A percentile compares a stretch with the other conserved stretches of the same genome.
phyloP scores from a whole-genome alignment of 441 rosid genomes.

The Populus trichocarpa region DNA sequence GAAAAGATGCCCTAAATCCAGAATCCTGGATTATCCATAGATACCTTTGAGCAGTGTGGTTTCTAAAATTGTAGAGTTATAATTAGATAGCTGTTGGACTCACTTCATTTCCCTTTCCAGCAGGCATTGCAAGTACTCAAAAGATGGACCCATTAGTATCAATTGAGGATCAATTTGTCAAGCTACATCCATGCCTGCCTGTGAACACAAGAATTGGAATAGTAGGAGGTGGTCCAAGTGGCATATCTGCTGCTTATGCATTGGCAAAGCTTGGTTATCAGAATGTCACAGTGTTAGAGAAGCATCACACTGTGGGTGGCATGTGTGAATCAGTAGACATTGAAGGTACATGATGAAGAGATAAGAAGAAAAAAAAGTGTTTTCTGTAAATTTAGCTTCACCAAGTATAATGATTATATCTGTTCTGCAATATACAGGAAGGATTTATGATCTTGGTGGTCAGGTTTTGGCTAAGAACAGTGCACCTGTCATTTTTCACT shows the following conservation, averaged over 20 bases:
- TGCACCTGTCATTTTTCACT: slow-evolving; percentile 57
- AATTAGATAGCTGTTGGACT: not conserved
- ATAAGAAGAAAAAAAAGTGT: not conserved
- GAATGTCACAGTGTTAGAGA: slow-evolving; percentile 56
- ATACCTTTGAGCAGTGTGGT: not conserved
- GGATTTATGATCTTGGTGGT: slow-evolving; percentile 65
- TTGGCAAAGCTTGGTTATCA: slow-evolving; percentile 23
- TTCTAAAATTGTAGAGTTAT: not conserved
- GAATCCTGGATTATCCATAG: not conserved
- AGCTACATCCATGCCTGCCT: slow-evolving; percentile 62
- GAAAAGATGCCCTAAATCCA: not conserved
- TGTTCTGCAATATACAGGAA: slow-evolving; percentile 34
- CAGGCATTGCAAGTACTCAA: slow-evolving; percentile 4
- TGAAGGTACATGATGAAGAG: slow-evolving; percentile 40
- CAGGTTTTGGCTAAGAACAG: slow-evolving; percentile 78
- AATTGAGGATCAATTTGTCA: slow-evolving; percentile 55
- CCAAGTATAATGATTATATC: not conserved
- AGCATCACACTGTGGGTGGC: slow-evolving; percentile 60
- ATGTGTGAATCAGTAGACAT: slow-evolving; percentile 74
- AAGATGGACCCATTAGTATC: slow-evolving; percentile 42
- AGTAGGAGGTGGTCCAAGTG: slow-evolving; percentile 72
- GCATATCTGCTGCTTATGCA: slow-evolving; percentile 57
- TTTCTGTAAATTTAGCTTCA: not conserved
- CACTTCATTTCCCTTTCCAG: too few relatives aligned
- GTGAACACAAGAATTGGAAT: slow-evolving; percentile 54